A percentile compares a stretch with the other conserved stretches of the same genome.
Conservation (phyloP, 2,329 filamentous ascomycete genomes). For the Lecanoromycetidae sp. region DNA sequence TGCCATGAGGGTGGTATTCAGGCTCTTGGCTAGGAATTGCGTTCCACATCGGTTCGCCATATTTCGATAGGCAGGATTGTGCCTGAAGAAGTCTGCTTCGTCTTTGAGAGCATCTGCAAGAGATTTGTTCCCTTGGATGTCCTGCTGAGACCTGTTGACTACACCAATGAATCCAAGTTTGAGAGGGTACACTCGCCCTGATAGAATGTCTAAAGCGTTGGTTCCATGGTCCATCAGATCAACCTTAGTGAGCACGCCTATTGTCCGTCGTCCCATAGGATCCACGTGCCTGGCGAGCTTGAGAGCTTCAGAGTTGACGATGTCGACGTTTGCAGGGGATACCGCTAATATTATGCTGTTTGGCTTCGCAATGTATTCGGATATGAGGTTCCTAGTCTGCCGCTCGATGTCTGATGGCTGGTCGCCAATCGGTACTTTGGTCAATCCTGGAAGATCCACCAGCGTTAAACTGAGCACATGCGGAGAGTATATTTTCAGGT, state of each 20-base stretch:
- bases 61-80: constrained; percentile 93
- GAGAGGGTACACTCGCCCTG: constrained; percentile 86
- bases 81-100: constrained; percentile 89
- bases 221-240: constrained; percentile 99
- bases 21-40: constrained; percentile 81
- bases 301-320: constrained; percentile 94
- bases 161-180: constrained; percentile 97
- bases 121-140: constrained; percentile 93
- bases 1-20: constrained; percentile 89
- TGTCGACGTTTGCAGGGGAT: constrained; percentile 92
- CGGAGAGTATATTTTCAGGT: constrained; percentile 95
- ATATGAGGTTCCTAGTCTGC: constrained; percentile 89
- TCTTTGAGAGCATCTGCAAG: constrained; percentile 81
- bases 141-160: constrained; percentile 94
- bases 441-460: constrained; percentile 89
- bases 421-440: constrained; percentile 96
- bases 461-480: constrained; percentile 92
- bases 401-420: constrained; percentile 97
- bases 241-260: constrained; percentile 92
- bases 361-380: constrained; percentile 96
- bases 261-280: constrained; percentile 82
- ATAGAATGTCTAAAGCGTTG: constrained; percentile 94
- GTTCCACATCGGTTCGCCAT: constrained; percentile 91
- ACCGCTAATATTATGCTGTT: constrained; percentile 97
- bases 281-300: constrained; percentile 97